phyloP scores from a whole-genome alignment of 495 filamentous ascomycete genomes.

The Evansstolkia leycettana region DNA sequence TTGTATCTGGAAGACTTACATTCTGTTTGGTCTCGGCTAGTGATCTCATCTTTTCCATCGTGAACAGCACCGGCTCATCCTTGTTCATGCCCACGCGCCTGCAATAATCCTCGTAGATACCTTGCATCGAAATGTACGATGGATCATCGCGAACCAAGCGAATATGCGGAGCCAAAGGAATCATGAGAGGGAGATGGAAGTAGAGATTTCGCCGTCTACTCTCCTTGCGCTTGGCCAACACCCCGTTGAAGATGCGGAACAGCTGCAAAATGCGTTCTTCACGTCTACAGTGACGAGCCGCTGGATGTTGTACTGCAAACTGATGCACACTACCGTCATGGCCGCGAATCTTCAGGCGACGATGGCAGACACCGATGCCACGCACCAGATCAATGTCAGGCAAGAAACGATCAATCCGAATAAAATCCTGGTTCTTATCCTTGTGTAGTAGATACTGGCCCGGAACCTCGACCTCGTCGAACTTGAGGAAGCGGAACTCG shows the following conservation, averaged over 20 bases:
- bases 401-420: slow-evolving; percentile 91
- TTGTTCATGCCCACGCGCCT: slow-evolving; percentile 73
- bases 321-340: slow-evolving; percentile 92
- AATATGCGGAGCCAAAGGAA: slow-evolving; percentile 86
- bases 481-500: slow-evolving; percentile 93
- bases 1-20: slow-evolving; percentile 22
- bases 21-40: slow-evolving; percentile 54
- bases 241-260: slow-evolving; percentile 95
- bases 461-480: slow-evolving; percentile 96
- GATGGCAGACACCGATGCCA: slow-evolving; percentile 76
- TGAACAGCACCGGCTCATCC: slow-evolving; percentile 89
- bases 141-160: slow-evolving; percentile 89
- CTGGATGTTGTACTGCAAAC: slow-evolving; percentile 92
- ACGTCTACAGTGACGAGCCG: slow-evolving; percentile 76
- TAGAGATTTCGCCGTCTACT: slow-evolving; percentile 84
- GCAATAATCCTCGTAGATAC: slow-evolving; percentile 91
- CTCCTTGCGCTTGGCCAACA: slow-evolving; percentile 82
- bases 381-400: slow-evolving; percentile 88
- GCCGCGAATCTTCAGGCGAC: slow-evolving; percentile 89
- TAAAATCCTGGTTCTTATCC: slow-evolving; percentile 97
- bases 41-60: slow-evolving; percentile 80
- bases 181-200: slow-evolving; percentile 90
- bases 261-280: slow-evolving; percentile 93
- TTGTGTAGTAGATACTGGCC: slow-evolving; percentile 94
- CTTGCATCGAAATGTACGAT: slow-evolving; percentile 88